Percentiles rank a stretch among this genome's conserved stretches.
phyloP scores from a whole-genome alignment of 139 green algal genomes.

The Coelastrella sp. region DNA sequence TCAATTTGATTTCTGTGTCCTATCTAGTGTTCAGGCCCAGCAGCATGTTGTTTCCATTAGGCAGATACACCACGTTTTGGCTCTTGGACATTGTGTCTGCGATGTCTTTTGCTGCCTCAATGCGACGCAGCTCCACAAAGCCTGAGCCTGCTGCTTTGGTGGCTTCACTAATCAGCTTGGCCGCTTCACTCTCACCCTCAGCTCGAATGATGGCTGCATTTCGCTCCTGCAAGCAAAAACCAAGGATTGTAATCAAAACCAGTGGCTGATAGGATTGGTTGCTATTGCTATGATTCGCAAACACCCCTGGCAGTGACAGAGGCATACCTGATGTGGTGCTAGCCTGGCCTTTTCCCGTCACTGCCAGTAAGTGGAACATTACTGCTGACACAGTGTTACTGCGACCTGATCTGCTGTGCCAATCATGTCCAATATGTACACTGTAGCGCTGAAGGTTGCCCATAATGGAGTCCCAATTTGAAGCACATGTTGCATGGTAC shows the following conservation, averaged over 20 bases:
- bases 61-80: constrained; percentile 97
- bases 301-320: too few species aligned
- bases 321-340: too few species aligned
- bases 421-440: background rate
- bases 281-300: too few species aligned
- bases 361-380: too few species aligned
- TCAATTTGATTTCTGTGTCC: too few species aligned
- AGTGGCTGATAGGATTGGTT: too few species aligned
- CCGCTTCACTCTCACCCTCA: constrained; percentile 96
- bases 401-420: background rate
- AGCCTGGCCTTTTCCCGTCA: too few species aligned
- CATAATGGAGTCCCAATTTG: too few species aligned
- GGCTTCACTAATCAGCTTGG: constrained; percentile 96
- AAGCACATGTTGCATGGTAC: too few species aligned
- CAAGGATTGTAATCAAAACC: background rate
- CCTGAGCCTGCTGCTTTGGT: constrained; percentile 87
- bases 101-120: constrained; percentile 98
- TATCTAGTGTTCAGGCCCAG: constrained; percentile 72
- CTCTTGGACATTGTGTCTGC: constrained; percentile 90
- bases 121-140: constrained; percentile 97
- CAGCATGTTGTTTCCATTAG: constrained; percentile 89
- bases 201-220: constrained; percentile 94
- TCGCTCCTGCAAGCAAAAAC: constrained; percentile 73
- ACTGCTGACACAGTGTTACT: too few species aligned
- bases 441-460: background rate